These are phyloP conservation scores for Magnolia officinalis DNA, from an alignment of 164 flowering plant genomes.

Conservation along the genomic window DNA sequence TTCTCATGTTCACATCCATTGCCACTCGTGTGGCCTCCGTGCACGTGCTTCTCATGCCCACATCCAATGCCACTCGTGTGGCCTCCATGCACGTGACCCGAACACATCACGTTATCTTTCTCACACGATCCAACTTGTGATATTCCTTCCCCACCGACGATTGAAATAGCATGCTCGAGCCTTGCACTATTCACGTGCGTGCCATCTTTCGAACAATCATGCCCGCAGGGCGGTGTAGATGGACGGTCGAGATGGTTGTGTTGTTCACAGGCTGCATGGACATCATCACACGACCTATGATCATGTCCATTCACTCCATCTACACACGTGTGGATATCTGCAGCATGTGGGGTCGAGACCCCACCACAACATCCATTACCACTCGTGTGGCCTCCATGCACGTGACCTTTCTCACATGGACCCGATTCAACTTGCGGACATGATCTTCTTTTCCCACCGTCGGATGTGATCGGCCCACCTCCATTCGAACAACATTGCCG, in stretches of 20 bases:
- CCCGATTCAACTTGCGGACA: not conserved
- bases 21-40: not conserved
- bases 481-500: conserved; percentile 15
- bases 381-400: not conserved
- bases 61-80: not conserved
- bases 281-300: not conserved
- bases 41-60: too few species aligned
- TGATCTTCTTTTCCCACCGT: not conserved
- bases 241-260: not conserved
- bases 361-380: not conserved
- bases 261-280: not conserved
- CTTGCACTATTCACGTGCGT: not conserved
- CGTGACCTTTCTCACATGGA: not conserved
- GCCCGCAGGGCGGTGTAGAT: too few species aligned
- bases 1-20: too few species aligned
- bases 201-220: too few species aligned
- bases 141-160: not conserved
- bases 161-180: not conserved
- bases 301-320: not conserved
- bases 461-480: not conserved
- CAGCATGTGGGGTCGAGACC: not conserved
- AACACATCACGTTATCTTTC: not conserved
- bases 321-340: not conserved
- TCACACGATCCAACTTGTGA: not conserved
- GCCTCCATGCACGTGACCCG: not conserved